These are phyloP conservation scores for Sclerotinia borealis DNA, from an alignment of 2,329 filamentous ascomycete species.

Conservation along the genomic window DNA sequence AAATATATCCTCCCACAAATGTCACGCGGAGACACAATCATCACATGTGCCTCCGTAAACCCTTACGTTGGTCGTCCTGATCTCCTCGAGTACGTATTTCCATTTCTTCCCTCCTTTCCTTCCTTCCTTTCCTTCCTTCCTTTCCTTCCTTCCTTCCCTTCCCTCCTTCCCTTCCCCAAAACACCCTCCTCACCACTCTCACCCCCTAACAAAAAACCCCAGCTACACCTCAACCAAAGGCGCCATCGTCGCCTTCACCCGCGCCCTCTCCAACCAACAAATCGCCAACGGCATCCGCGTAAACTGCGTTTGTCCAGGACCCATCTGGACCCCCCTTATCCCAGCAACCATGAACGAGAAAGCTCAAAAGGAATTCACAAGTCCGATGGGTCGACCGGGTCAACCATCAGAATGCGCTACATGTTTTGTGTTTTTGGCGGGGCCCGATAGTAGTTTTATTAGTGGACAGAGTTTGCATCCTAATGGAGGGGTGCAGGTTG, in stretches of 20 bases:
- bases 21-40: slow-evolving; percentile 67
- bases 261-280: slow-evolving; percentile 70
- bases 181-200: too few species aligned
- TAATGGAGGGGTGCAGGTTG: slow-evolving; percentile 53
- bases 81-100: slow-evolving; percentile 58
- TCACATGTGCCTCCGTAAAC: slow-evolving; percentile 83
- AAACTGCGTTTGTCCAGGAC: slow-evolving; percentile 71
- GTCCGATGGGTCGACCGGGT: slow-evolving; percentile 69
- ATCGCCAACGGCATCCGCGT: slow-evolving; percentile 66
- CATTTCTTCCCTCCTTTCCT: too few species aligned
- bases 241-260: slow-evolving; percentile 73
- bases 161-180: background rate
- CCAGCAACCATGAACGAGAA: slow-evolving; percentile 65
- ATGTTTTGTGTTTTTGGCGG: slow-evolving; percentile 75
- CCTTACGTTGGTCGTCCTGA: slow-evolving; percentile 76
- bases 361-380: slow-evolving; percentile 65
- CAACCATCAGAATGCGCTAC: slow-evolving; percentile 80
- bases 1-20: slow-evolving; percentile 74
- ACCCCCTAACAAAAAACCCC: background rate
- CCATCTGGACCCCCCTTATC: slow-evolving; percentile 73
- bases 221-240: slow-evolving; percentile 72
- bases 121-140: too few species aligned
- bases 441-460: slow-evolving; percentile 65
- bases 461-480: slow-evolving; percentile 66
- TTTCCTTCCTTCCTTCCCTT: too few species aligned